phyloP scores from a whole-genome alignment of 2,329 filamentous ascomycete genomes.

The Volutella citrinella region DNA sequence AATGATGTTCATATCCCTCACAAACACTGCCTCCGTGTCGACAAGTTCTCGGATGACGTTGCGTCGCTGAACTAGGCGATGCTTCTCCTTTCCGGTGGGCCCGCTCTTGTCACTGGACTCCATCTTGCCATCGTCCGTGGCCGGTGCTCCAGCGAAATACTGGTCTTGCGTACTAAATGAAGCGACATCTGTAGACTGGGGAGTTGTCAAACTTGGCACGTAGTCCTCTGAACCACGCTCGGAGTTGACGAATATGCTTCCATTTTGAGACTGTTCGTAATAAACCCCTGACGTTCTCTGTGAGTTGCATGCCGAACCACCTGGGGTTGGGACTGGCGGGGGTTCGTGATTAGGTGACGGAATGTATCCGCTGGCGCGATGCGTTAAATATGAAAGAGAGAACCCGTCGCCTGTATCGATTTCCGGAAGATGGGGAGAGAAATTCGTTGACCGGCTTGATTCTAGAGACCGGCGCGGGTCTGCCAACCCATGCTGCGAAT shows the following conservation, averaged over 20 bases:
- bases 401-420: constrained; percentile 51
- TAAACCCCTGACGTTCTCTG: constrained; percentile 41
- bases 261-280: constrained; percentile 36
- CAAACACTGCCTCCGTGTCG: constrained; percentile 87
- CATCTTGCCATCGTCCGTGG: constrained; percentile 35
- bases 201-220: constrained; percentile 39
- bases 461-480: constrained; percentile 23
- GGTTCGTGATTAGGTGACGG: constrained; percentile 48
- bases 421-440: constrained; percentile 45
- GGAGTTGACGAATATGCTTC: constrained; percentile 42
- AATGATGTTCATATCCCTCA: constrained; percentile 94
- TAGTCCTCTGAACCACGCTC: constrained; percentile 45
- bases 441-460: constrained; percentile 25
- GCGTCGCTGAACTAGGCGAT: constrained; percentile 74
- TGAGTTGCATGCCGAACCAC: constrained; percentile 35
- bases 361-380: constrained; percentile 29
- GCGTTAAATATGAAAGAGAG: constrained; percentile 43
- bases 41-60: constrained; percentile 88
- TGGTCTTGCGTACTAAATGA: constrained; percentile 43
- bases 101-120: constrained; percentile 37
- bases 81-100: constrained; percentile 54
- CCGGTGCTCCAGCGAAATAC: constrained; percentile 34
- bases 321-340: constrained; percentile 44
- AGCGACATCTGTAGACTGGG: constrained; percentile 45
- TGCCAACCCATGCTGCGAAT: constrained; percentile 18